A percentile compares a stretch with the other conserved stretches of the same genome.
Conservation (phyloP, 768 basidiomycete species). For the Lactarius psammicola region DNA sequence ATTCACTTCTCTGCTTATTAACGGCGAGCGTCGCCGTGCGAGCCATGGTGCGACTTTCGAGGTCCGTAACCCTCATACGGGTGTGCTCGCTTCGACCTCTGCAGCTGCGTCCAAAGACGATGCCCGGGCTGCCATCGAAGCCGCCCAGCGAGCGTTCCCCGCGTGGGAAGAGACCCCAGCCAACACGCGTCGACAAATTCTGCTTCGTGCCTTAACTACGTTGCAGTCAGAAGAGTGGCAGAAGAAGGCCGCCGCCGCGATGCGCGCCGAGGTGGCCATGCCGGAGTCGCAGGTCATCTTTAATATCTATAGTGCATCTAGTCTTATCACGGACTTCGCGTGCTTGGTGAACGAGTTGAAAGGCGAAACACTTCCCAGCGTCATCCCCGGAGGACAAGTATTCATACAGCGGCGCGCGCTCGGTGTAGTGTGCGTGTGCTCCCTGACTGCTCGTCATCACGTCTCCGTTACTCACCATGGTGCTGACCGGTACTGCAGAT, state of each 20-base stretch:
- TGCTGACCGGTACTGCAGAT: slow-evolving; percentile 35
- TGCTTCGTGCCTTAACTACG: slow-evolving; percentile 16
- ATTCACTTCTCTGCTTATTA: slow-evolving; percentile 39
- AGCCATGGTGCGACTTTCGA: slow-evolving; percentile 44
- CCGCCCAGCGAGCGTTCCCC: slow-evolving; percentile 18
- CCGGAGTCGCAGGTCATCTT: slow-evolving; percentile 18
- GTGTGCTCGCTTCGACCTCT: slow-evolving; percentile 43
- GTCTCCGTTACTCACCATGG: neutral
- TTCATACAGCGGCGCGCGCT: slow-evolving; percentile 47
- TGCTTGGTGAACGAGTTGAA: slow-evolving; percentile 40
- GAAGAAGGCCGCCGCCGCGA: neutral
- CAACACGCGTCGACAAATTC: slow-evolving; percentile 11
- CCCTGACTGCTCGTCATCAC: neutral
- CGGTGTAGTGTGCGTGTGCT: slow-evolving; percentile 50
- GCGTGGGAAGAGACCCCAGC: slow-evolving; percentile 22
- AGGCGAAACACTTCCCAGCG: slow-evolving; percentile 46
- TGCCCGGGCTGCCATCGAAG: slow-evolving; percentile 25
- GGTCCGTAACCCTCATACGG: slow-evolving; percentile 45
- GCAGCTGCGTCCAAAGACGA: slow-evolving; percentile 43
- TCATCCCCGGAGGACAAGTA: slow-evolving; percentile 45
- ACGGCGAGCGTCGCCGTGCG: slow-evolving; percentile 41
- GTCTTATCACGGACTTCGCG: slow-evolving; percentile 37
- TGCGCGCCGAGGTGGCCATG: slow-evolving; percentile 17
- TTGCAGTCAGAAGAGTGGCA: slow-evolving; percentile 18
- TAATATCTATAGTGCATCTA: slow-evolving; percentile 33